phyloP scores from a whole-genome alignment of 805 yeast genomes.

The Teunomyces funiuensis region DNA sequence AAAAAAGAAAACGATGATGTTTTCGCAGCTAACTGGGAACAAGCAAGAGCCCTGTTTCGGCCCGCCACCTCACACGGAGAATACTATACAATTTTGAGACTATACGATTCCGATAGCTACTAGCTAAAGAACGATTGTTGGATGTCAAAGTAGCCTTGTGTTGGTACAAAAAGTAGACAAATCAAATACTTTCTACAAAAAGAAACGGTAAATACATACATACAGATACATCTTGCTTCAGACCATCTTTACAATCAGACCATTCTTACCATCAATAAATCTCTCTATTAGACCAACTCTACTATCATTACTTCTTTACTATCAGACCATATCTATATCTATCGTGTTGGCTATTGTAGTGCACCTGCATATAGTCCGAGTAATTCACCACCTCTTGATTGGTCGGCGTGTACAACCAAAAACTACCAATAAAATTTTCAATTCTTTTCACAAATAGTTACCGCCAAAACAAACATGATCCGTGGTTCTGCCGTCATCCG shows the following conservation, averaged over 20 bases:
- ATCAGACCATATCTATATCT: no score
- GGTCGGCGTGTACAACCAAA: slow-evolving; percentile 13
- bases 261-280: no score
- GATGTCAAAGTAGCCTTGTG: no score
- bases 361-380: slow-evolving; percentile 13
- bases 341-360: neutral
- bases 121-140: no score
- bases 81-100: neutral
- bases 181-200: no score
- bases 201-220: no score
- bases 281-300: no score
- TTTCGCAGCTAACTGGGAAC: slow-evolving; percentile 21
- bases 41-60: slow-evolving; percentile 11
- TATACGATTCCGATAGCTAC: neutral
- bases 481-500: slow-evolving; percentile 40
- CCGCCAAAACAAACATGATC: slow-evolving; percentile 27
- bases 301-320: no score
- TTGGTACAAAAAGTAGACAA: no score
- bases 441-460: slow-evolving; percentile 5
- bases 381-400: slow-evolving; percentile 19
- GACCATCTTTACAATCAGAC: no score
- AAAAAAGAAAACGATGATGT: slow-evolving; percentile 12
- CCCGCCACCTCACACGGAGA: neutral
- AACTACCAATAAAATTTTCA: slow-evolving; percentile 7
- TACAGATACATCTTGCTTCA: no score